Percentiles rank a stretch among this genome's conserved stretches.
Conservation (phyloP, 78 protist genomes). For the Dictyostelium purpureum region DNA sequence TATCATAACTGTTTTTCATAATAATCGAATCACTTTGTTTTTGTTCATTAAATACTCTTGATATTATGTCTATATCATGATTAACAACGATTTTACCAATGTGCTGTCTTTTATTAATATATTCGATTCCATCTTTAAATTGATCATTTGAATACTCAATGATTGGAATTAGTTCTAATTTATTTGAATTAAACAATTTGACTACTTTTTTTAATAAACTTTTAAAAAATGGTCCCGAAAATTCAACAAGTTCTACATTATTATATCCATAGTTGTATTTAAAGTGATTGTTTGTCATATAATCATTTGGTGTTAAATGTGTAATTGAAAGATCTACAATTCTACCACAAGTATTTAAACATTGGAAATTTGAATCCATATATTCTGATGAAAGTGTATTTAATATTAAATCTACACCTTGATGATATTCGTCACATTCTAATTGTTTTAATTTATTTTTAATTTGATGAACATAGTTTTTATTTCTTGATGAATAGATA, state of each 20-base stretch:
- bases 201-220: too few relatives aligned
- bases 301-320: too few relatives aligned
- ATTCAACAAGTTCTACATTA: too few relatives aligned
- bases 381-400: slow-evolving; percentile 53
- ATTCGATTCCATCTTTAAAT: background rate
- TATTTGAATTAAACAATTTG: too few relatives aligned
- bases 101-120: background rate
- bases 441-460: background rate
- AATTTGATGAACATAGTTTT: background rate
- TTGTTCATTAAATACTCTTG: too few relatives aligned
- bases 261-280: too few relatives aligned
- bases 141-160: background rate
- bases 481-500: background rate
- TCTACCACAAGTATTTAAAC: slow-evolving; percentile 35
- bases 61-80: background rate
- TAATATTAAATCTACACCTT: slow-evolving; percentile 79
- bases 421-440: background rate
- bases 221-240: too few relatives aligned
- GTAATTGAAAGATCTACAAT: too few relatives aligned
- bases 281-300: too few relatives aligned
- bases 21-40: too few relatives aligned
- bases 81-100: slow-evolving; percentile 52
- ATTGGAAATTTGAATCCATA: slow-evolving; percentile 13
- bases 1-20: background rate
- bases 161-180: too few relatives aligned